Evolutionary conservation across 495 filamentous ascomycete genomes (phyloP), one percentile per base, ranked within the genome.

Genomic region (Trichoderma erinaceum): DNA sequence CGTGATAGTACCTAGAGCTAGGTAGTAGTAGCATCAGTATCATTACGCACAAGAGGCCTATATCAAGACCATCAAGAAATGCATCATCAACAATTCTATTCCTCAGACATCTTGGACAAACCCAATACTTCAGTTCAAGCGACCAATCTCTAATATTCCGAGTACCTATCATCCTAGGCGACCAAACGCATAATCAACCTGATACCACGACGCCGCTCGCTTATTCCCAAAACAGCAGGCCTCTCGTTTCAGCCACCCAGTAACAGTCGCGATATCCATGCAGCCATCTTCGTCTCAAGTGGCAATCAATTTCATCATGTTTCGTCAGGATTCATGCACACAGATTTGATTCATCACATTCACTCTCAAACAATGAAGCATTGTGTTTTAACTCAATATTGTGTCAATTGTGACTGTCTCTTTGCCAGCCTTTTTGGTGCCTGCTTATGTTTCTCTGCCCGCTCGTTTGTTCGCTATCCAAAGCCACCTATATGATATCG

Each of bases 301-400:
- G 50, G 50, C 50, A 56, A 56, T 56, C n/a, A n/a, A 4, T 25
- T 56, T 29, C 29, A n/a, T 10, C 50, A 56, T 4, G 50, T 56
- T 56, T 56, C 50, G 50, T n/a, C 21, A 61, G 56, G 21, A 27
- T 29, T 32, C 8, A 61, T 25, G 50, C 21, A 56, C 25, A 56
- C 50, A 25, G 21, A 25, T 56, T n/a, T 56, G 50, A 56, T 56
- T 12, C 56, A 61, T 32, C 56, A 61, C 56, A 29, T 32, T 61
- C 16, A 1, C 27, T 32, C 27, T 61, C 18, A 1, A 23, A 52
- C 2, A 21, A n/a, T 25, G 15, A 23, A 52, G n/a, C 1, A 4
- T n/a, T 3, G 2, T 13, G 16, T 16, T 44, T 52, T n/a, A 25
- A 23, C 18, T n/a, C 16, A 52, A 61, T 13, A 61, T 29, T 29